Percentiles rank a stretch among this genome's conserved stretches.
Evolutionary conservation across 768 basidiomycete genomes (phyloP).

Genomic region (Kwoniella europaea): DNA sequence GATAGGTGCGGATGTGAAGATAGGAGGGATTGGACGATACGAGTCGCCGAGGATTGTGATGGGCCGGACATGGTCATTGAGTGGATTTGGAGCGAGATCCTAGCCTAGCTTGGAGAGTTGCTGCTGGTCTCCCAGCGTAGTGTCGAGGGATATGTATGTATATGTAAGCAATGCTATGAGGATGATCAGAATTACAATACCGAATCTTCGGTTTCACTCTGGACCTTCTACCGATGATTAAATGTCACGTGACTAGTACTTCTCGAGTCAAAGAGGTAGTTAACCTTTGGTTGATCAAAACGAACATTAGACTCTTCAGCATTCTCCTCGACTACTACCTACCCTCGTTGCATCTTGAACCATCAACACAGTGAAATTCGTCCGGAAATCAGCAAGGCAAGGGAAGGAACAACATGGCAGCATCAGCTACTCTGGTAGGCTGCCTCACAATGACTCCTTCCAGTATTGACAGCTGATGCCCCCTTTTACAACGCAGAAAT

Average conservation of each 20-base stretch:
- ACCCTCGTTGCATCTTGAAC: too few relatives aligned
- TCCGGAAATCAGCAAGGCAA: background rate
- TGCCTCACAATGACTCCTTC: background rate
- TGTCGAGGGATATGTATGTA: background rate
- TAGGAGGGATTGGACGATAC: constrained; percentile 22
- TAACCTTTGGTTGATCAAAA: too few relatives aligned
- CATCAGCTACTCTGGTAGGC: constrained; percentile 8
- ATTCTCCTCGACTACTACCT: too few relatives aligned
- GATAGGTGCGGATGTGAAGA: constrained; percentile 11
- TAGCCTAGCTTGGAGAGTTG: too few relatives aligned
- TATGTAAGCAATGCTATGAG: background rate
- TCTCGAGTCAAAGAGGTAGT: too few relatives aligned
- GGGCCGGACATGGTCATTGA: constrained; percentile 8
- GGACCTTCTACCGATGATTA: too few relatives aligned
- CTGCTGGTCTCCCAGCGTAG: background rate
- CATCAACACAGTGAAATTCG: background rate
- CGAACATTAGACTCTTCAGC: too few relatives aligned
- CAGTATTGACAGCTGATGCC: background rate
- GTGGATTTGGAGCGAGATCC: background rate
- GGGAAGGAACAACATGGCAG: constrained; percentile 1
- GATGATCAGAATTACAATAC: background rate
- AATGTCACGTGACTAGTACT: too few relatives aligned
- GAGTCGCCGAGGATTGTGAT: constrained; percentile 14
- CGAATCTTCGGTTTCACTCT: background rate
- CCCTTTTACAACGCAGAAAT: constrained; percentile 27